These are phyloP conservation scores for Neofusicoccum ribis DNA, from an alignment of 2,329 filamentous ascomycete species.

Conservation along the genomic window DNA sequence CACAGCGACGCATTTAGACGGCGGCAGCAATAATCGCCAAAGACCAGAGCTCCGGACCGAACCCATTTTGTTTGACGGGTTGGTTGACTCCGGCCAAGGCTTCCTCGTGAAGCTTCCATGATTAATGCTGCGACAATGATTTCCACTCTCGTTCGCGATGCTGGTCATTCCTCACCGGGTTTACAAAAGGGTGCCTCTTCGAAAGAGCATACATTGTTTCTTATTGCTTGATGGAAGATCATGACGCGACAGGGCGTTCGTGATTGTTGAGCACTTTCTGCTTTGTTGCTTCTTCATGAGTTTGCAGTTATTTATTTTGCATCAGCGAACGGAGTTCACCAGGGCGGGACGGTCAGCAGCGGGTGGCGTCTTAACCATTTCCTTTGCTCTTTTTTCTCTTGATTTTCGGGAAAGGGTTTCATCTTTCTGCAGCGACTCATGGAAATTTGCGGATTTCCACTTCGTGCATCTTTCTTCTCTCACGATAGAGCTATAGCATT, in stretches of 20 bases:
- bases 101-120: not conserved
- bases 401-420: not conserved
- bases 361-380: not conserved
- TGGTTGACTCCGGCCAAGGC: not conserved
- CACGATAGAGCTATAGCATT: constrained; percentile 1
- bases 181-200: not conserved
- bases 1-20: constrained; percentile 20
- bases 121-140: not conserved
- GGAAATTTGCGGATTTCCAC: no score
- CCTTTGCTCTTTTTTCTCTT: not conserved
- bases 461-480: not conserved
- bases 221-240: not conserved
- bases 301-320: not conserved
- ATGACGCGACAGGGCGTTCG: constrained; percentile 4
- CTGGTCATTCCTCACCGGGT: not conserved
- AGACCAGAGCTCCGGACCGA: not conserved
- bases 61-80: not conserved
- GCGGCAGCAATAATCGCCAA: not conserved
- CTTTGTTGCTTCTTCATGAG: not conserved
- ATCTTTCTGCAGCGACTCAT: no score
- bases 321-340: constrained; percentile 14
- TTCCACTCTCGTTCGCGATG: not conserved
- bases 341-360: not conserved
- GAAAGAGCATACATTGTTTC: not conserved
- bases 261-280: not conserved